Evolutionary conservation across 176 grass and related monocot species (phyloP), one percentile per base, ranked within the genome.

Genomic region (Bothriochloa decipiens): DNA sequence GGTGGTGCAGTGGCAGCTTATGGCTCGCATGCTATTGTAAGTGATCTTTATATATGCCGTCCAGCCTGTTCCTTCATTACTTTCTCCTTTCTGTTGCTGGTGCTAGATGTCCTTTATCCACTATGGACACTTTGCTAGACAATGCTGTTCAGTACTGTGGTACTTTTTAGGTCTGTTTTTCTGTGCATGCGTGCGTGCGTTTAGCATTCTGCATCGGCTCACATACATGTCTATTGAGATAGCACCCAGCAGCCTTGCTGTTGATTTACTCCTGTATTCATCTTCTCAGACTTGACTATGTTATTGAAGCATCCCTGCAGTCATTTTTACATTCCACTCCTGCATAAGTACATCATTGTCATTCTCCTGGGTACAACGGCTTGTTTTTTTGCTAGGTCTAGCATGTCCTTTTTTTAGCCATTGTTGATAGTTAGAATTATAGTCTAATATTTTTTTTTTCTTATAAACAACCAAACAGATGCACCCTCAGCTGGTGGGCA

Each of bases 401-500:
- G 67, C 78, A 46, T 3, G 8, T 4, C 29, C 29, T 32, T 32
- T 32, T 32, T 32, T 32, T 32, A 60, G 69, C 29, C 74, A 10
- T 55, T 68, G 36, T 18, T 63, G 47, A 18, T 60, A 20, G 43
- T 79, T 81, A 37, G 0, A 52, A 55, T 69, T 74, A 33, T 17
- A 68, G 37, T 40, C 68, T 83, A n/a, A 60, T 52, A 14, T 46
- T 68, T 15, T 29, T 4, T 83, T 15, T 29, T 4, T 83, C 40
- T 58, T 10, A 12, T 47, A 52, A 55, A 71, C 49, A 18, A 89
- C 74, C 37, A 78, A 79, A 57, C 46, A 99, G 97, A 91, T 94
- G 75, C 90, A 94, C 39, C 83, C 89, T 28, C 97, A 92, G 72
- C 92, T 99, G 29, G 70, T 90, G 40, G 90, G 89, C 20, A 83